Conservation (phyloP, 371 early-diverging fungal species). For the Synchytrium microbalum region DNA sequence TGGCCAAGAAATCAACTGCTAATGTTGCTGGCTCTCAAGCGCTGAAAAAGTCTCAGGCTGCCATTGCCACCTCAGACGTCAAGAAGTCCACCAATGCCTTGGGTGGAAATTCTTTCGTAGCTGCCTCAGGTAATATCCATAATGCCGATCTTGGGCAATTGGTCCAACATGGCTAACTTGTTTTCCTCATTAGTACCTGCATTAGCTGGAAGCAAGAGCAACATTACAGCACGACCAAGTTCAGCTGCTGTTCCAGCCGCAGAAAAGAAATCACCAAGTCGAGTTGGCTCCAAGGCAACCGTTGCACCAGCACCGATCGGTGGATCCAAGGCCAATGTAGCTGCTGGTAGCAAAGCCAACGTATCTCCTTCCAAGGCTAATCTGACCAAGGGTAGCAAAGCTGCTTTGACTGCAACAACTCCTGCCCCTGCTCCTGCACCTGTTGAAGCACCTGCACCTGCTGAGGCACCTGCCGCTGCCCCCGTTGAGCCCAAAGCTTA, state of each 20-base stretch:
- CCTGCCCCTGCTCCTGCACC: constrained; percentile 1
- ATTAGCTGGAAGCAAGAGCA: too few species aligned
- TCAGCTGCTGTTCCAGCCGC: neutral
- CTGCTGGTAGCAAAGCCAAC: neutral
- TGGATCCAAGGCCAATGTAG: neutral
- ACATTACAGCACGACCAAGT: too few species aligned
- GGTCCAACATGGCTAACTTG: neutral
- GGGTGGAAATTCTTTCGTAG: neutral
- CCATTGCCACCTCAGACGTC: neutral
- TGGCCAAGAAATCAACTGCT: neutral
- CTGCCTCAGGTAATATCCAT: neutral
- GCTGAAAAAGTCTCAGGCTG: neutral
- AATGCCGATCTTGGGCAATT: neutral
- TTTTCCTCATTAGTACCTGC: too few species aligned
- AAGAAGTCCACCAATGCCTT: neutral
- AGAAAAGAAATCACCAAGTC: neutral
- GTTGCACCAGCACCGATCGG: neutral
- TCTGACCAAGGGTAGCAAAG: neutral
- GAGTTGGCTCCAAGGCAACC: neutral
- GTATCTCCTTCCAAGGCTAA: constrained; percentile 4
- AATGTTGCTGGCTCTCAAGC: neutral
- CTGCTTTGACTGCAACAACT: neutral
- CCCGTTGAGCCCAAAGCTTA: too few species aligned
- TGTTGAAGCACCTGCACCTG: too few species aligned
- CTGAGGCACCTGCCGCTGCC: too few species aligned